Conservation (phyloP, 352 stramenopile species). For the Globisporangium barbulae region DNA sequence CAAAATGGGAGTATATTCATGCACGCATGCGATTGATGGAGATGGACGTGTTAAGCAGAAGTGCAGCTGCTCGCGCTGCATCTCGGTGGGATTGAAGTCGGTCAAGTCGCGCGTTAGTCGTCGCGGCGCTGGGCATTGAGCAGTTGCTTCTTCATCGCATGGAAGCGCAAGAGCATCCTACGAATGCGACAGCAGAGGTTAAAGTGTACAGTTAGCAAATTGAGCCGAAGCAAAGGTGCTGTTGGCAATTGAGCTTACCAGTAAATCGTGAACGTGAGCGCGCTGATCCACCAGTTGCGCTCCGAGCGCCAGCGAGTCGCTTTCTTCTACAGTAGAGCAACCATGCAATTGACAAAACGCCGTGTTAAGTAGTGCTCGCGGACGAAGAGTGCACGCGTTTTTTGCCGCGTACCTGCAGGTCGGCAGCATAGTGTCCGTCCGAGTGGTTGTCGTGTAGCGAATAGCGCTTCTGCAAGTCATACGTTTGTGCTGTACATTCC, state of each 20-base stretch:
- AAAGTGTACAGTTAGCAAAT: neutral
- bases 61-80: neutral
- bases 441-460: conserved; percentile 22
- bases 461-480: conserved; percentile 81
- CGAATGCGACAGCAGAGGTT: neutral
- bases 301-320: conserved; percentile 71
- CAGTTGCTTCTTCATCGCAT: conserved; percentile 78
- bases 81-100: neutral
- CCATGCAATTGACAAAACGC: neutral
- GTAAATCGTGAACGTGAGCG: conserved; percentile 83
- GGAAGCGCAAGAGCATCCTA: conserved; percentile 79
- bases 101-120: conserved; percentile 27
- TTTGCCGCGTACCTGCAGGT: conserved; percentile 50
- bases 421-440: conserved; percentile 61
- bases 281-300: conserved; percentile 85
- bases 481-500: conserved; percentile 51
- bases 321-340: conserved; percentile 43
- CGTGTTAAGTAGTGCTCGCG: neutral
- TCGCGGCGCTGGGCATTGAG: conserved; percentile 59
- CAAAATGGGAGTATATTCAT: neutral
- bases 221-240: neutral
- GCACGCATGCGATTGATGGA: conserved; percentile 4
- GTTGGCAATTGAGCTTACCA: conserved; percentile 34
- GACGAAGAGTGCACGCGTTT: neutral
- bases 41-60: neutral